Evolutionary conservation across 2,329 filamentous ascomycete genomes (phyloP), one percentile per base, ranked within the genome.

Genomic region (Arachnopeziza araneosa): DNA sequence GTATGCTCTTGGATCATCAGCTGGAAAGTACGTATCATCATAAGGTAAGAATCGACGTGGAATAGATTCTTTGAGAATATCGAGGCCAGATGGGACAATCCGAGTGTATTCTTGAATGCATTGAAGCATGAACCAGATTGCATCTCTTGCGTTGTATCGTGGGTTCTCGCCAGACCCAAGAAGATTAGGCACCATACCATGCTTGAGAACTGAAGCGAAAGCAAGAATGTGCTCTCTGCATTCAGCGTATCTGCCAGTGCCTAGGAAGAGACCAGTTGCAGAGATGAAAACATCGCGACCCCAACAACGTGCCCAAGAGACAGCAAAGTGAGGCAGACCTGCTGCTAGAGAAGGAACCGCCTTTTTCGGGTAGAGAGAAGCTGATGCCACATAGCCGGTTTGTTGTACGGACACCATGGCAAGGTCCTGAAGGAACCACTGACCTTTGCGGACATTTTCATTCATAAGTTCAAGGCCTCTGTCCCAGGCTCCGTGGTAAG

Each of bases 201-300:
- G 95, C 79, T 99, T 99, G 67, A 99, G 78, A 12, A 99, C 93
- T 72, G 92, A 96, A 1, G 90, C 93, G 76, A 99, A 99, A 9
- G 93, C 93, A 62, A 91, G 79, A 60, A 99, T 96, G 70, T 99
- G 96, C 73, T 98, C 92, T 70, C 86, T 93, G 8, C 95, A 95
- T 72, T 97, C 93, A 1, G 83, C 84, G 68, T 89, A 96, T 9
- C 95, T 87, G 1, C 92, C 91, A 12, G 93, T 98, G 50, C 90
- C 92, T 44, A 99, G 83, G 67, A 90, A 91, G n/a, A 99, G 80
- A 51, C 95, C 95, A 55, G 95, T 88, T 50, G 96, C 84, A 17
- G 95, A 95, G 64, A 99, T 99, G 74, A 97, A 98, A 14, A 97
- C 91, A 73, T 99, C 95, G 59, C 95, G 88, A 8, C 96, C 95